These are phyloP conservation scores for Cercis canadensis DNA, from an alignment of 306 rosid species.

Conservation along the genomic window DNA sequence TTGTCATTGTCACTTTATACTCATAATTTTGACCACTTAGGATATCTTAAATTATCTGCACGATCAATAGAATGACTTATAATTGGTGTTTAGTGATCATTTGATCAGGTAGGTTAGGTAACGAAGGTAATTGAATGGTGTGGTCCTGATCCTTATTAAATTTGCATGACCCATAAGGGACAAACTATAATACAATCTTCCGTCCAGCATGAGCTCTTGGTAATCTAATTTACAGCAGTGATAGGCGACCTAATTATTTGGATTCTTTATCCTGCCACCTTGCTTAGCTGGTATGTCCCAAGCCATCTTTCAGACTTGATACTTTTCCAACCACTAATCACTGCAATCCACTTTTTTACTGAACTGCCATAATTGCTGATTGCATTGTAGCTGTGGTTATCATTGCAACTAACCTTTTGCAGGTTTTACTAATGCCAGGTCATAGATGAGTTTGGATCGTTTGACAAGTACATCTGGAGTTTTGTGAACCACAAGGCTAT, in stretches of 20 bases:
- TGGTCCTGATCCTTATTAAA: conserved; percentile 52
- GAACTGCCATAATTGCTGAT: conserved; percentile 40
- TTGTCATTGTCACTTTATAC: no score
- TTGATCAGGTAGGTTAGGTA: conserved; percentile 61
- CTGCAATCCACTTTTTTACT: conserved; percentile 28
- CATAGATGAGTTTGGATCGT: conserved; percentile 73
- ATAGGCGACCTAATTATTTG: conserved; percentile 56
- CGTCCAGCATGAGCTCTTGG: conserved; percentile 34
- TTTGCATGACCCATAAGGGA: conserved; percentile 49
- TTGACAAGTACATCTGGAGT: conserved; percentile 79
- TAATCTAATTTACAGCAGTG: conserved; percentile 42
- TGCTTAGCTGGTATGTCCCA: conserved; percentile 50
- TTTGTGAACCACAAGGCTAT: conserved; percentile 79
- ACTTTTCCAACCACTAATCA: conserved; percentile 38
- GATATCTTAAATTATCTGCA: conserved; percentile 27
- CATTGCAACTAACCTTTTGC: conserved; percentile 65
- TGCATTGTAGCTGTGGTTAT: conserved; percentile 43
- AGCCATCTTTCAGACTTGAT: conserved; percentile 34
- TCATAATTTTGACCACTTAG: conserved; percentile 24
- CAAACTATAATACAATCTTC: conserved; percentile 42
- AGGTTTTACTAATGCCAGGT: conserved; percentile 79
- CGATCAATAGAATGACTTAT: conserved; percentile 44
- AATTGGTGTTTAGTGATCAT: conserved; percentile 42
- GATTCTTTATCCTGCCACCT: conserved; percentile 57
- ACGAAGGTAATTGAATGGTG: conserved; percentile 58